phyloP scores from a whole-genome alignment of 345 rosid species.

The Dimocarpus longan region DNA sequence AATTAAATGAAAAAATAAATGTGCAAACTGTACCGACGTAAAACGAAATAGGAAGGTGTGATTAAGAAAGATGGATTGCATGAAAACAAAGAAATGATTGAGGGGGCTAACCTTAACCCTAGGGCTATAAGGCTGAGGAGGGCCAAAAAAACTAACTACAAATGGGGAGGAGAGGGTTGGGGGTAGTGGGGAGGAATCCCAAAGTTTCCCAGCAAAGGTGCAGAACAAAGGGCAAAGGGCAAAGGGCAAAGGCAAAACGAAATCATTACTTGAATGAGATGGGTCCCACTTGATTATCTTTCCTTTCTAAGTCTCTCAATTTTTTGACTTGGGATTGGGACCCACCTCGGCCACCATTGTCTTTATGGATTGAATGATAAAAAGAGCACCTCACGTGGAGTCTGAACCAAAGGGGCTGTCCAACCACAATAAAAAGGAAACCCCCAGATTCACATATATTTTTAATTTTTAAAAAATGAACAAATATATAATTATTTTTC shows the following conservation, averaged over 20 bases:
- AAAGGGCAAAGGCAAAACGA: slow-evolving; percentile 35
- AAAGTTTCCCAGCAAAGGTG: slow-evolving; percentile 52
- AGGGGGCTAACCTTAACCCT: not conserved
- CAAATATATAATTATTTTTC: not conserved
- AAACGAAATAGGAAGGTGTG: too few relatives aligned
- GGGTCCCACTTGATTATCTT: slow-evolving; percentile 53
- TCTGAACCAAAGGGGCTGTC: slow-evolving; percentile 93
- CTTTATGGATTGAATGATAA: slow-evolving; percentile 98
- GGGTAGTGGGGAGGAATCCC: slow-evolving; percentile 38
- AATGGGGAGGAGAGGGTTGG: not conserved
- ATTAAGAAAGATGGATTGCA: not conserved
- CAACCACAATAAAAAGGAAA: slow-evolving; percentile 59
- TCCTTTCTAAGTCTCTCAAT: slow-evolving; percentile 43
- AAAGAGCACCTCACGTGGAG: slow-evolving; percentile 99
- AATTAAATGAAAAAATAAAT: too few relatives aligned
- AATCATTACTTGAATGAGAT: slow-evolving; percentile 83
- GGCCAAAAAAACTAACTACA: not conserved
- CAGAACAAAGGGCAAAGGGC: slow-evolving; percentile 46
- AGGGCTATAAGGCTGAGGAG: not conserved
- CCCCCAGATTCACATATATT: slow-evolving; percentile 27
- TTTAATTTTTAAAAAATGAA: not conserved
- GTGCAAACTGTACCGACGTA: too few relatives aligned
- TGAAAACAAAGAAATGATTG: not conserved
- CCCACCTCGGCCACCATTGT: slow-evolving; percentile 82
- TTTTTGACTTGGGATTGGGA: slow-evolving; percentile 69